A percentile compares a stretch with the other conserved stretches of the same genome.
These are phyloP conservation scores for Cladosporium sp. DNA, from an alignment of 2,329 filamentous ascomycete species.

Conservation along the genomic window DNA sequence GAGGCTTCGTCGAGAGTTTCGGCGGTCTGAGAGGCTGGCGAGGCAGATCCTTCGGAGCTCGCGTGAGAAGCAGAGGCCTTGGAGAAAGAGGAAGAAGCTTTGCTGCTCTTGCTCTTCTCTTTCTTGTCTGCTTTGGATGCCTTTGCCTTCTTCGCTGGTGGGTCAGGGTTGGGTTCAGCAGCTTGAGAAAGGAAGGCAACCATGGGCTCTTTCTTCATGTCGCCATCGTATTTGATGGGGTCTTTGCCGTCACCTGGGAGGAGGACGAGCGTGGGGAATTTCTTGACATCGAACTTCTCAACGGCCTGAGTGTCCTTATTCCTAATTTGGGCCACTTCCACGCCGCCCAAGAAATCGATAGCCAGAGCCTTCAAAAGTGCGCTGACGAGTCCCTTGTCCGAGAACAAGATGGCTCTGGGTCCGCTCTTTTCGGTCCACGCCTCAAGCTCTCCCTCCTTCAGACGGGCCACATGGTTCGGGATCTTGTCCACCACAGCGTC, in stretches of 20 bases:
- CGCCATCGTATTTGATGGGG: conserved; percentile 70
- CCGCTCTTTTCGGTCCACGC: conserved; percentile 66
- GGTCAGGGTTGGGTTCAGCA: conserved; percentile 74
- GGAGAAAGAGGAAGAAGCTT: conserved; percentile 46
- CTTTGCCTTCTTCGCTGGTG: conserved; percentile 48
- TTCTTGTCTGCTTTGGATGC: conserved; percentile 42
- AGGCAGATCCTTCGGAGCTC: conserved; percentile 45
- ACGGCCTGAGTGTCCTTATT: conserved; percentile 71
- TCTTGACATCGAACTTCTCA: conserved; percentile 68
- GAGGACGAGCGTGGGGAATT: conserved; percentile 77
- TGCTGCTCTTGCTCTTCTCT: conserved; percentile 40
- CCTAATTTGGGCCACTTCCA: conserved; percentile 77
- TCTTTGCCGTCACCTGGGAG: conserved; percentile 68
- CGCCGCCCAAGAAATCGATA: conserved; percentile 80
- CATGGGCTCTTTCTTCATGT: conserved; percentile 79
- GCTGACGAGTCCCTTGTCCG: conserved; percentile 84
- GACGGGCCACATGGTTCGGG: conserved; percentile 80
- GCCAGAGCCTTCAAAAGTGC: conserved; percentile 78
- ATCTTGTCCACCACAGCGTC: conserved; percentile 83
- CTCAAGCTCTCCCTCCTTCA: conserved; percentile 75
- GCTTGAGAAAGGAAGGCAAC: conserved; percentile 77
- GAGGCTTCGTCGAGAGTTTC: conserved; percentile 46
- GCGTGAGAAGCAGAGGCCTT: conserved; percentile 50
- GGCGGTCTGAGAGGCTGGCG: conserved; percentile 46
- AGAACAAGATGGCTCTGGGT: conserved; percentile 87